phyloP scores from a whole-genome alignment of 306 rosid genomes.

The Quercus alba region DNA sequence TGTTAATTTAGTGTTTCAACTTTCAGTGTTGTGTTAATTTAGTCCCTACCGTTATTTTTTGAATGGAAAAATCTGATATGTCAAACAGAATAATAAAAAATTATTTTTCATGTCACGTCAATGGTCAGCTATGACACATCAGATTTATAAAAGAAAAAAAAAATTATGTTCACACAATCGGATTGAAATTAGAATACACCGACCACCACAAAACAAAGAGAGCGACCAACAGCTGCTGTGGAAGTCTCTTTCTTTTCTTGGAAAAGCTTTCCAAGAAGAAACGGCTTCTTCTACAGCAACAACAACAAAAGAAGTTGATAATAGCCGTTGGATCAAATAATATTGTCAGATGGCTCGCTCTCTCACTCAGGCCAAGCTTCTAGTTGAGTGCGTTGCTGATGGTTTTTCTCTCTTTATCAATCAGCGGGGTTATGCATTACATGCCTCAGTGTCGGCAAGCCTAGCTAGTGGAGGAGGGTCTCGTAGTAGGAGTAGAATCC shows the following conservation, averaged over 20 bases:
- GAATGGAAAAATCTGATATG: no score
- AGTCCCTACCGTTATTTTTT: no score
- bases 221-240: neutral
- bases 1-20: no score
- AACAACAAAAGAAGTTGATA: neutral
- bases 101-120: no score
- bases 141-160: no score
- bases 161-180: no score
- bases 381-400: neutral
- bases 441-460: conserved; percentile 19
- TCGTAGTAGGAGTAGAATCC: neutral
- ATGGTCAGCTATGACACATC: no score
- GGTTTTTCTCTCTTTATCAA: neutral
- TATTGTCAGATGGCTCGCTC: conserved; percentile 1
- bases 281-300: neutral
- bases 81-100: no score
- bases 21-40: no score
- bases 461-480: conserved; percentile 14
- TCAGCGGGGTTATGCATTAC: conserved; percentile 1
- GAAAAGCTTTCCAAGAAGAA: conserved; percentile 4
- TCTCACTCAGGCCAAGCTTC: conserved; percentile 17
- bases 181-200: no score
- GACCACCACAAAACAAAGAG: no score
- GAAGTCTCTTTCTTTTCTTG: neutral
- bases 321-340: no score